Evolutionary conservation across 768 basidiomycete genomes (phyloP).

Genomic region (Pleurotus ostreatus): DNA sequence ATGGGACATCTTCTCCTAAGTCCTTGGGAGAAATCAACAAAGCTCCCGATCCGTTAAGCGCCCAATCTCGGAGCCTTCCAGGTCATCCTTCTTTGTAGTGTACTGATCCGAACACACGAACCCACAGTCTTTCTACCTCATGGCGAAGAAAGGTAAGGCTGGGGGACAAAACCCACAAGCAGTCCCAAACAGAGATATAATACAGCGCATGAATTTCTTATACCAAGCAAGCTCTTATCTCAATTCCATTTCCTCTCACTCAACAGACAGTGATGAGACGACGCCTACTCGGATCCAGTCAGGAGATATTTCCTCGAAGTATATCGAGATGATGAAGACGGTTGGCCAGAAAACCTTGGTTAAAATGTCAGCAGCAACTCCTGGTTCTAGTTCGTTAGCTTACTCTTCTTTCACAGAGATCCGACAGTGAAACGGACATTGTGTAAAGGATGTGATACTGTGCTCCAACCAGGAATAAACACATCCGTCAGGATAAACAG

Average conservation of each 20-base stretch:
- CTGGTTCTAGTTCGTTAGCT: not conserved
- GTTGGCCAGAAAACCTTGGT: conserved; percentile 77
- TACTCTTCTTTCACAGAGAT: conserved; percentile 44
- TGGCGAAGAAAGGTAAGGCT: conserved; percentile 70
- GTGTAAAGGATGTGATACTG: conserved; percentile 63
- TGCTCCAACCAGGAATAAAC: conserved; percentile 67
- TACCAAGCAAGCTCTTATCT: conserved; percentile 77
- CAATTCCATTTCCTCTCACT: conserved; percentile 23
- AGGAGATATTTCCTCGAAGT: conserved; percentile 58
- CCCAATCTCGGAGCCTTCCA: not conserved
- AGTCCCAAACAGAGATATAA: conserved; percentile 66
- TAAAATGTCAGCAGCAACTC: conserved; percentile 52
- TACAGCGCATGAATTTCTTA: conserved; percentile 82
- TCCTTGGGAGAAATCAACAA: conserved; percentile 21
- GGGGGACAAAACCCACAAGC: conserved; percentile 53
- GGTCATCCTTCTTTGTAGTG: not conserved
- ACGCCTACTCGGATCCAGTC: conserved; percentile 19
- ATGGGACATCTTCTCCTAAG: conserved; percentile 34
- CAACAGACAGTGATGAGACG: not conserved
- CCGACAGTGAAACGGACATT: conserved; percentile 79
- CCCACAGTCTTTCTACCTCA: conserved; percentile 17
- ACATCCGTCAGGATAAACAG: conserved; percentile 63
- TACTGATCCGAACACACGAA: not conserved
- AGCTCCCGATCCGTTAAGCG: not conserved
- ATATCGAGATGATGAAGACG: conserved; percentile 60